Conservation (phyloP, 768 basidiomycete species). For the Psilocybe sp. region DNA sequence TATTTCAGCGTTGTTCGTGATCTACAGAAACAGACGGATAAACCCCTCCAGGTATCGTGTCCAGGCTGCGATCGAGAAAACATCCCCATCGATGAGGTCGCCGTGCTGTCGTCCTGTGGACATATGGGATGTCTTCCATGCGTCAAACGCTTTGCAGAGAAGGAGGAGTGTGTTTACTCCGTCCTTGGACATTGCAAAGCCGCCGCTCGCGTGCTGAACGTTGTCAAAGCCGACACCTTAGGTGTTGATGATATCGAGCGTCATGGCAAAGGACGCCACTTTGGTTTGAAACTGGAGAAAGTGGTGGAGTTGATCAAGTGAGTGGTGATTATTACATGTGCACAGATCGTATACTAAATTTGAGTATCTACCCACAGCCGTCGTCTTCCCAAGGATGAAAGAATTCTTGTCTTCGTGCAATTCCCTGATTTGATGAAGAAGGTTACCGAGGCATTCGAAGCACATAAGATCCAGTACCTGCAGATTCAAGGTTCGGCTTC, state of each 20-base stretch:
- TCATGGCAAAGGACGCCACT: slow-evolving; percentile 73
- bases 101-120: slow-evolving; percentile 89
- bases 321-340: slow-evolving; percentile 16
- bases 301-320: slow-evolving; percentile 77
- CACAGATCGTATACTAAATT: neutral
- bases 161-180: slow-evolving; percentile 79
- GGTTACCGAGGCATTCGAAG: slow-evolving; percentile 76
- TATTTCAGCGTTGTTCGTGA: slow-evolving; percentile 92
- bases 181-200: slow-evolving; percentile 70
- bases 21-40: slow-evolving; percentile 71
- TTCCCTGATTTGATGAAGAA: slow-evolving; percentile 93
- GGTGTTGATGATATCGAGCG: slow-evolving; percentile 77
- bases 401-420: slow-evolving; percentile 92
- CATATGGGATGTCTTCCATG: slow-evolving; percentile 82
- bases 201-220: slow-evolving; percentile 76
- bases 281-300: slow-evolving; percentile 78
- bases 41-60: slow-evolving; percentile 58
- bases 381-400: slow-evolving; percentile 69
- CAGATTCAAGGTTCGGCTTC: slow-evolving; percentile 80
- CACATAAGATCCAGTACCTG: slow-evolving; percentile 70
- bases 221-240: slow-evolving; percentile 76
- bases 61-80: slow-evolving; percentile 55
- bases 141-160: slow-evolving; percentile 68
- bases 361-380: slow-evolving; percentile 39
- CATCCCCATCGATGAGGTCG: slow-evolving; percentile 65